Percentiles rank a stretch among this genome's conserved stretches.
Conservation (phyloP, 345 rosid species). For the Erucastrum elatum region DNA sequence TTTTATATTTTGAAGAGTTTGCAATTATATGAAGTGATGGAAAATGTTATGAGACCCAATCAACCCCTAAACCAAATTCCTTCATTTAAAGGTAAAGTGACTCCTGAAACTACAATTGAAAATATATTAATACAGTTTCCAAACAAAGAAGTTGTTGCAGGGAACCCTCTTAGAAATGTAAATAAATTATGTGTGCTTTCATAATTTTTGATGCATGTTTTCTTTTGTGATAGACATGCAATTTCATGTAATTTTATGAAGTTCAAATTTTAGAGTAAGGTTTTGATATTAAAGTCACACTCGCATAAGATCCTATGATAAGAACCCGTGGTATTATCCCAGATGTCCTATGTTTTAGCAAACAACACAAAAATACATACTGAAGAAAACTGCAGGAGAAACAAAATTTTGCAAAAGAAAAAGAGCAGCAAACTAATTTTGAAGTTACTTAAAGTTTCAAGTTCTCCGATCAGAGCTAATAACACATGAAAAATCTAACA, state of each 20-base stretch:
- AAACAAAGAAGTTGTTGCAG: constrained; percentile 27
- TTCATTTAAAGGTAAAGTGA: constrained; percentile 15
- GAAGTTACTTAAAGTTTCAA: constrained; percentile 13
- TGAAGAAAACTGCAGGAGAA: not conserved
- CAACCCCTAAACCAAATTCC: not conserved
- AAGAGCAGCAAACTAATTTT: constrained; percentile 2
- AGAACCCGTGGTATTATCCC: not conserved
- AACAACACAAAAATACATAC: not conserved
- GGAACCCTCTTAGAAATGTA: constrained; percentile 27
- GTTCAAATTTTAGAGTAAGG: constrained; percentile 31
- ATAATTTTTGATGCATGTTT: not conserved
- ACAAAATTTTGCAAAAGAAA: not conserved
- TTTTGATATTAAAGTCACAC: constrained; percentile 16
- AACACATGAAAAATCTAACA: not conserved
- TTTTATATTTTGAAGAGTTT: not conserved
- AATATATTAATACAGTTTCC: constrained; percentile 17
- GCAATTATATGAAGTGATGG: not conserved
- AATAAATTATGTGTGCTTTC: constrained; percentile 4
- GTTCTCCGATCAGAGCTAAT: constrained; percentile 5
- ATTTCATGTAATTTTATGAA: constrained; percentile 14
- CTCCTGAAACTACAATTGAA: constrained; percentile 17
- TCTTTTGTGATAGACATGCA: constrained; percentile 20
- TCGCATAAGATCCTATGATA: constrained; percentile 23
- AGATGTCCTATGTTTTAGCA: not conserved
- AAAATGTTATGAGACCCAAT: not conserved